Evolutionary conservation across 495 filamentous ascomycete genomes (phyloP), one percentile per base, ranked within the genome.

Genomic region (Apodospora peruviana): DNA sequence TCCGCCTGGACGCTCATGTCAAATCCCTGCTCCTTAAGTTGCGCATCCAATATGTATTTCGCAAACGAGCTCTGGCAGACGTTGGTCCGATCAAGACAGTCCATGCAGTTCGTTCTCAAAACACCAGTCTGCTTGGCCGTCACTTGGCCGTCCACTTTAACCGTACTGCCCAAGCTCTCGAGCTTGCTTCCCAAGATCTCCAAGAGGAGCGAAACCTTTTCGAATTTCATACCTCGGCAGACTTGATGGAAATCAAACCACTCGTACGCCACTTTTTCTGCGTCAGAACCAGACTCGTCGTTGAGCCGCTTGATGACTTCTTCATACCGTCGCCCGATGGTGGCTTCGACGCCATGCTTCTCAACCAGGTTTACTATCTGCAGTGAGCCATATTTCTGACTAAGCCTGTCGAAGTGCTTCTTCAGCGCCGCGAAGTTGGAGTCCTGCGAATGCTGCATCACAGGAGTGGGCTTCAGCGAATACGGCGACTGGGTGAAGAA

Each of bases 221-320:
- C 90, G 58, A 96, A 97, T 49, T 88, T 91, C 93, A 97, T 96
- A 0, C 91, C 91, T 3, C 89, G 84, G 59, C 91, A 97, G 21
- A 84, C 83, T 17, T 77, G 73, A 59, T 96, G 91, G 60, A 97
- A 97, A 56, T 96, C 93, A 50, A 96, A 97, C 93, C 93, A 97
- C 62, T 91, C 89, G 56, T 93, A 90, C 2, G 58, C 45, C 7
- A 93, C 65, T 29, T 71, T 52, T 2, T 68, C 62, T 19, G 69
- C 77, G 40, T 80, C 74, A 24, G 32, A 12, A 3, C 78, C 70
- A 0, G 75, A 74, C 24, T 79, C 70, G n/a, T 82, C 67, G 50
- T 90, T 90, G 32, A 93, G 66, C 14, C 65, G 60, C 18, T 78
- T 60, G 0, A 81, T 75, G 44, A 77, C 80, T 45, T 79, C 73